Evolutionary conservation across 108 stramenopile species (phyloP).

Genomic region (Fistulifera pelliculosa): DNA sequence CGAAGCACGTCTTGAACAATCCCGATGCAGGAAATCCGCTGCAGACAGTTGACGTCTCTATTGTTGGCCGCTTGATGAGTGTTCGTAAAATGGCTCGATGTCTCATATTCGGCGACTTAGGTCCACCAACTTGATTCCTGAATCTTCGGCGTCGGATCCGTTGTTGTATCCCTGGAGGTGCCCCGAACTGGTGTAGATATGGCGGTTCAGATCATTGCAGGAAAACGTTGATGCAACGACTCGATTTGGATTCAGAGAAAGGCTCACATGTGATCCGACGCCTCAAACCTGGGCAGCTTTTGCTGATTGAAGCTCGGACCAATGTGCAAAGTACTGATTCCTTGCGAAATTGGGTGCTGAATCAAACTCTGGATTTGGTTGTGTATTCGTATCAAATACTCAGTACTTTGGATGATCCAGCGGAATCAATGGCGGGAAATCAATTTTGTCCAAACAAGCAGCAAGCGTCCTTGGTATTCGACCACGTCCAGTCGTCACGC

Average conservation of each 20-base stretch:
- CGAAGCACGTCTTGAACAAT: background rate
- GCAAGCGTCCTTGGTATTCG: background rate
- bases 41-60: slow-evolving; percentile 6
- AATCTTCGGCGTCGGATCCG: background rate
- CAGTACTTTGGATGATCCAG: background rate
- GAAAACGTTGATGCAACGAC: slow-evolving; percentile 17
- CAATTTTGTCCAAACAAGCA: too few species aligned
- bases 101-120: slow-evolving; percentile 28
- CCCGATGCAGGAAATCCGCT: background rate
- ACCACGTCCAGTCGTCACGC: background rate
- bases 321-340: slow-evolving; percentile 17
- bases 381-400: slow-evolving; percentile 13
- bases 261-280: background rate
- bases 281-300: slow-evolving; percentile 16
- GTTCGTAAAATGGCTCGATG: slow-evolving; percentile 27
- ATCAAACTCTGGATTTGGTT: slow-evolving; percentile 24
- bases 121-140: slow-evolving; percentile 13
- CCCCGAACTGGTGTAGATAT: slow-evolving; percentile 15
- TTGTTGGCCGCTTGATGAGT: slow-evolving; percentile 20
- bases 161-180: slow-evolving; percentile 15
- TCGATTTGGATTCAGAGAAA: slow-evolving; percentile 7
- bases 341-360: slow-evolving; percentile 20
- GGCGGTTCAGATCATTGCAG: slow-evolving; percentile 32
- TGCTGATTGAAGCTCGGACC: slow-evolving; percentile 20
- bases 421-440: background rate